A percentile compares a stretch with the other conserved stretches of the same genome.
Evolutionary conservation across 768 basidiomycete species (phyloP).

Genomic region (Crucibulum laeve): DNA sequence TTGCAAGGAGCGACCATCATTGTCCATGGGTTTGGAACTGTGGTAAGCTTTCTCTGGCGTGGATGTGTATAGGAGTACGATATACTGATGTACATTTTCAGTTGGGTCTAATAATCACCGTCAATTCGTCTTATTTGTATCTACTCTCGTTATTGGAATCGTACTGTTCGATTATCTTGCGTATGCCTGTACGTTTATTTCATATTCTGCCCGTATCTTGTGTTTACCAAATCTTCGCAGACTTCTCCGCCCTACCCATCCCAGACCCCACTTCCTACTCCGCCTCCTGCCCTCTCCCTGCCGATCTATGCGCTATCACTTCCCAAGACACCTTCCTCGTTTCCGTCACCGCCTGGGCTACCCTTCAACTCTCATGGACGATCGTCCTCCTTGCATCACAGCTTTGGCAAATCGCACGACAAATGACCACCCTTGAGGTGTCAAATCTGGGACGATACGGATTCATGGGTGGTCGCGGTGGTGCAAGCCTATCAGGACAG

Average conservation of each 20-base stretch:
- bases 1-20: slow-evolving; percentile 91
- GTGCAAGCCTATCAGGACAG: slow-evolving; percentile 61
- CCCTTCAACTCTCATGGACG: slow-evolving; percentile 96
- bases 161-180: slow-evolving; percentile 79
- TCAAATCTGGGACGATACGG: slow-evolving; percentile 93
- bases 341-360: slow-evolving; percentile 77
- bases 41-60: slow-evolving; percentile 42
- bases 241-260: slow-evolving; percentile 45
- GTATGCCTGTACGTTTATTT: slow-evolving; percentile 62
- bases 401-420: slow-evolving; percentile 86
- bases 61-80: not conserved
- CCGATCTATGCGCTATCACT: slow-evolving; percentile 65
- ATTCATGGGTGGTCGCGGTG: slow-evolving; percentile 92
- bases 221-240: slow-evolving; percentile 25
- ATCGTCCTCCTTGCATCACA: slow-evolving; percentile 81
- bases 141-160: slow-evolving; percentile 80
- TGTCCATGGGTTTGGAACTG: slow-evolving; percentile 99
- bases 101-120: slow-evolving; percentile 94
- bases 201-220: not conserved
- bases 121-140: slow-evolving; percentile 92
- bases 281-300: slow-evolving; percentile 65
- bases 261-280: slow-evolving; percentile 37
- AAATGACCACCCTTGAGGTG: slow-evolving; percentile 96
- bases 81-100: slow-evolving; percentile 19
- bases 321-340: slow-evolving; percentile 81